Evolutionary conservation across 768 basidiomycete species (phyloP).

Genomic region (Tricholoma sp.): DNA sequence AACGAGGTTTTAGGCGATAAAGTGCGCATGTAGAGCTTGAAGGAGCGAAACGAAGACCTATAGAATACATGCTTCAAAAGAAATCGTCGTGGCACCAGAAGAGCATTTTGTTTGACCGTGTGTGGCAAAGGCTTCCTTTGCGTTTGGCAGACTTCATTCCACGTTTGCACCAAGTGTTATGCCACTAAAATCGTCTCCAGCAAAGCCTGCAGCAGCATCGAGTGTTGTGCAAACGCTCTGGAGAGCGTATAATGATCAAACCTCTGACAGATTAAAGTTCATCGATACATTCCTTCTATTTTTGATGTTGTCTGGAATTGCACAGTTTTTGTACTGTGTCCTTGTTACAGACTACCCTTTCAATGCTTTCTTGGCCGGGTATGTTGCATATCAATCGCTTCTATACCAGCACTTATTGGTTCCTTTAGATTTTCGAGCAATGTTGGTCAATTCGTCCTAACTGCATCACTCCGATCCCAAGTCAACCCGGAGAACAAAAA

Average conservation of each 20-base stretch:
- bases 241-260: constrained; percentile 73
- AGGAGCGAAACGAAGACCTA: constrained; percentile 24
- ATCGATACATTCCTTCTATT: constrained; percentile 92
- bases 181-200: constrained; percentile 30
- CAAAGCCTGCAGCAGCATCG: constrained; percentile 23
- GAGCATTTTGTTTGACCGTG: constrained; percentile 6
- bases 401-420: not conserved
- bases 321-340: constrained; percentile 90
- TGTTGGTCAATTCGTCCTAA: constrained; percentile 95
- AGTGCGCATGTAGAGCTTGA: constrained; percentile 17
- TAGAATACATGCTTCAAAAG: constrained; percentile 20
- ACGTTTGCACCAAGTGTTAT: constrained; percentile 30
- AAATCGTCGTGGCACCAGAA: constrained; percentile 1
- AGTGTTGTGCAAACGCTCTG: constrained; percentile 55
- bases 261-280: constrained; percentile 83
- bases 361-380: constrained; percentile 97
- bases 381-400: constrained; percentile 23
- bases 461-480: constrained; percentile 88
- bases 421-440: constrained; percentile 78
- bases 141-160: constrained; percentile 16
- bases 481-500: constrained; percentile 80
- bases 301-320: constrained; percentile 83
- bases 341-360: constrained; percentile 92
- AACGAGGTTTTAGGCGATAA: constrained; percentile 19
- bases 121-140: constrained; percentile 16